Evolutionary conservation across 2,329 filamentous ascomycete genomes (phyloP).

Genomic region (Venturia pyrina): DNA sequence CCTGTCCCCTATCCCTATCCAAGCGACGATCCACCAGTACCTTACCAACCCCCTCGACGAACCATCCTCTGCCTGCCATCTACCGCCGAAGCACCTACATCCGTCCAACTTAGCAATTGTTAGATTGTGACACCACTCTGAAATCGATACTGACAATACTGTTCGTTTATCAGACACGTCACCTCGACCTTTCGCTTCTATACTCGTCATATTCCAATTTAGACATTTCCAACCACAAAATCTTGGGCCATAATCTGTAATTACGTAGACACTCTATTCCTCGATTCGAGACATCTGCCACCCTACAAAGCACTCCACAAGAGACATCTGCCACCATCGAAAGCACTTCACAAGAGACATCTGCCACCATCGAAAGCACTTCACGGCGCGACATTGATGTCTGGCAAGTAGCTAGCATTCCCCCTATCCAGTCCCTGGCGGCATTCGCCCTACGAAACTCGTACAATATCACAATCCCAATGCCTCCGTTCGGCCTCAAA

Average conservation of each 20-base stretch:
- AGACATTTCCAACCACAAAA: neutral
- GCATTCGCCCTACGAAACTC: neutral
- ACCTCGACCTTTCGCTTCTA: neutral
- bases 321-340: neutral
- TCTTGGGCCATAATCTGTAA: neutral
- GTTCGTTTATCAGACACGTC: neutral
- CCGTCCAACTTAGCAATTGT: neutral
- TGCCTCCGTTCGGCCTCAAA: slow-evolving; percentile 6
- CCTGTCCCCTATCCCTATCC: slow-evolving; percentile 11
- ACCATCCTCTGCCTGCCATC: neutral
- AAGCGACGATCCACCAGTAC: neutral
- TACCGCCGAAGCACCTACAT: too few relatives aligned
- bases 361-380: neutral
- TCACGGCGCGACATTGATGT: neutral
- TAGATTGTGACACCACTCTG: neutral
- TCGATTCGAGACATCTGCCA: neutral
- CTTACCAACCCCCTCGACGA: slow-evolving; percentile 3
- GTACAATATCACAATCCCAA: neutral
- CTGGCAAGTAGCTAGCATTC: neutral
- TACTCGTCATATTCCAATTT: neutral
- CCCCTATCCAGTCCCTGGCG: neutral
- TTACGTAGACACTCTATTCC: neutral
- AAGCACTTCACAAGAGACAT: neutral
- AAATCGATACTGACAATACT: neutral
- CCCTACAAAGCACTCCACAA: neutral